Evolutionary conservation across 1,284 basidiomycete species (phyloP), one percentile per base, ranked within the genome.

Genomic region (Melampsora medusae): DNA sequence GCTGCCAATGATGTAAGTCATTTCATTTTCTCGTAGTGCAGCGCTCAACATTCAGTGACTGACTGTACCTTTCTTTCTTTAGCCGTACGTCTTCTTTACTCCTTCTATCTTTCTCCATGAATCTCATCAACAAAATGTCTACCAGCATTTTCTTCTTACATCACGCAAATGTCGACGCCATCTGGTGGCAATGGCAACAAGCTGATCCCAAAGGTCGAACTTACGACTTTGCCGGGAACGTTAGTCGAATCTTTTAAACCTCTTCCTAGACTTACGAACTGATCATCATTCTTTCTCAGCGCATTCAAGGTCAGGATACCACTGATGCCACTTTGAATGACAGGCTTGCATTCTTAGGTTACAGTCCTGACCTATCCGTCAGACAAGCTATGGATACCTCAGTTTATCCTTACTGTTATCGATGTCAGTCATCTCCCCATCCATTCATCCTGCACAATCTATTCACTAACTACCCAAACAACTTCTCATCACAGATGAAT

Each of bases 131-230:
- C 16, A 4, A 25, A 59, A 59, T 25, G 25, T 59, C 22, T 22
- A 9, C 16, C 12, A 74, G 71, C n/a, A 61, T 74, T 59, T 74
- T 74, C 33, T 74, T 28, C 49, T 17, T 74, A n/a, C 71, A 74
- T 42, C 71, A 74, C 28, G 31, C 46, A 4, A 66, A 74, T 31
- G 49, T 74, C 33, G 71, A 74, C 35, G 66, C 59, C 38, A 62
- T 53, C 53, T 74, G 71, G 71, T 12, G 64, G 10, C 66, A 17
- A 60, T 74, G 71, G 71, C 71, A 74, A 74, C 22, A 74, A 19
- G 71, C 50, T 19, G 65, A 49, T n/a, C 50, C 50, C 4, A 7
- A 50, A 19, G 28, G 33, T 25, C 53, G 71, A 31, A 42, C 67
- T 4, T 53, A 7, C 3, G 71, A 49, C 50, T 74, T 59, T 22